phyloP scores from a whole-genome alignment of 306 rosid species.

The Geum urbanum region DNA sequence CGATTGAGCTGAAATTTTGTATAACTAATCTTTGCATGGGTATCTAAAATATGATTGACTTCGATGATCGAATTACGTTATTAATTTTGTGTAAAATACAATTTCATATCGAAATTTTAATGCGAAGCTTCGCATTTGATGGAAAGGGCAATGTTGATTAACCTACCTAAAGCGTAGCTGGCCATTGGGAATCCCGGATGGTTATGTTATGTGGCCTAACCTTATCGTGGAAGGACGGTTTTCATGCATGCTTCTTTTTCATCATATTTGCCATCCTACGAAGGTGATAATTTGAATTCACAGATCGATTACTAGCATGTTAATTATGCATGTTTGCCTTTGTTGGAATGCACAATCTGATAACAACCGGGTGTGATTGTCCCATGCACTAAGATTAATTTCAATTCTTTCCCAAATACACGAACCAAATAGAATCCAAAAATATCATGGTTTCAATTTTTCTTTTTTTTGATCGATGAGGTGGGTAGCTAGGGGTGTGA shows the following conservation, averaged over 20 bases:
- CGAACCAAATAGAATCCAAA: no score
- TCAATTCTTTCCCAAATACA: background rate
- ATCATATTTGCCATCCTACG: background rate
- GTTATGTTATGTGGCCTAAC: background rate
- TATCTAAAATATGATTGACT: no score
- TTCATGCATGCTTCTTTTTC: background rate
- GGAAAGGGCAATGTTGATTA: background rate
- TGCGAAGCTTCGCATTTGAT: no score
- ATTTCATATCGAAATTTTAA: no score
- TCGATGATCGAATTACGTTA: no score
- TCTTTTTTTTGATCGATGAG: background rate
- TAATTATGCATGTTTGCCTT: no score
- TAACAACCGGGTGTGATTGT: background rate
- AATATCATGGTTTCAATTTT: background rate
- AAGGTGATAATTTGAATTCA: background rate
- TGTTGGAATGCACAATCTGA: background rate
- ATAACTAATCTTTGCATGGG: no score
- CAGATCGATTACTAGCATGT: background rate
- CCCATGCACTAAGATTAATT: conserved; percentile 8
- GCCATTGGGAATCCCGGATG: background rate
- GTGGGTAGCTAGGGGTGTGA: no score
- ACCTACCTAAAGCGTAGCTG: background rate
- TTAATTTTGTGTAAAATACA: no score
- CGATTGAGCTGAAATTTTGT: no score
- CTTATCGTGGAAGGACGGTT: background rate